Conservation (phyloP, 768 basidiomycete species). For the Termitomyces sp. region DNA sequence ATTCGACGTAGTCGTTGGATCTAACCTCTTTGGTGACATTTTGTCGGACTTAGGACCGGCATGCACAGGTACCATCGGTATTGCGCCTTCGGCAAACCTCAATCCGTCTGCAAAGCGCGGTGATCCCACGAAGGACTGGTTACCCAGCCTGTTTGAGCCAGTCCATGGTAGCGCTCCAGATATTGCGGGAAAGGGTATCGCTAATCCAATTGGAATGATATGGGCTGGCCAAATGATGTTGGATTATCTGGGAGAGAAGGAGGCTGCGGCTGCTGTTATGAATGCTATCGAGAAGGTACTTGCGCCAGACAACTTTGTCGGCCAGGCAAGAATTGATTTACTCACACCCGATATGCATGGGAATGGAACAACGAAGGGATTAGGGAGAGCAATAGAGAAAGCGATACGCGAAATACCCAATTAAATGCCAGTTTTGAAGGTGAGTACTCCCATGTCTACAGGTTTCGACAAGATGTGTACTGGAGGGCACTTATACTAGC, state of each 20-base stretch:
- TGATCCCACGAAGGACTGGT: conserved; percentile 34
- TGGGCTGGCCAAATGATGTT: conserved; percentile 58
- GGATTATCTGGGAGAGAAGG: conserved; percentile 38
- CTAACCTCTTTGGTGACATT: conserved; percentile 55
- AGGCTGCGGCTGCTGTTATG: conserved; percentile 37
- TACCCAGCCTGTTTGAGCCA: conserved; percentile 52
- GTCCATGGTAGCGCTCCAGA: conserved; percentile 59
- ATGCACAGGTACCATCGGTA: conserved; percentile 53
- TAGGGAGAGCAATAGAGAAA: conserved; percentile 30
- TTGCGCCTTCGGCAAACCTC: conserved; percentile 52
- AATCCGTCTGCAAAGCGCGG: conserved; percentile 33
- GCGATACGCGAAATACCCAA: conserved; percentile 13
- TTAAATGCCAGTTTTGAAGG: neutral
- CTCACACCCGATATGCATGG: conserved; percentile 38
- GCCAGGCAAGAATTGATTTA: conserved; percentile 21
- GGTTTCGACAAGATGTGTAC: too few species aligned
- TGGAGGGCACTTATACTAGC: too few species aligned
- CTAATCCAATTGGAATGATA: conserved; percentile 55
- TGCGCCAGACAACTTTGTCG: conserved; percentile 22
- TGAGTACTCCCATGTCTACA: too few species aligned
- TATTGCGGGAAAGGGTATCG: conserved; percentile 50
- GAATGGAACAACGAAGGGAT: conserved; percentile 32
- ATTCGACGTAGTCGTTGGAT: conserved; percentile 54
- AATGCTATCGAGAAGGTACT: conserved; percentile 37
- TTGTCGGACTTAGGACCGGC: conserved; percentile 55